These are phyloP conservation scores for Hypsizygus marmoreus DNA, from an alignment of 768 basidiomycete species.

Conservation along the genomic window DNA sequence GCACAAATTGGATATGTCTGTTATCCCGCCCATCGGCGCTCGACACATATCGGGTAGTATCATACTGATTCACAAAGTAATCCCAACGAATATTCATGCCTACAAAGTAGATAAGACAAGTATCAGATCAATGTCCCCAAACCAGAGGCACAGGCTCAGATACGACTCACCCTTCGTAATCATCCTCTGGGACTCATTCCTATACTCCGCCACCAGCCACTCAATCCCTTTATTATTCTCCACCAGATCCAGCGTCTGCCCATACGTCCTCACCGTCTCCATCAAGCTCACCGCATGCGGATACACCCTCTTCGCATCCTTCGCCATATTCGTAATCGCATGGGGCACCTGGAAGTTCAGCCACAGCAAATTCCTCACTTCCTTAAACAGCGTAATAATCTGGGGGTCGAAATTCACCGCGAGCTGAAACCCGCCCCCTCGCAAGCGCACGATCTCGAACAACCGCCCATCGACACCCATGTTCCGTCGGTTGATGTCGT, in stretches of 20 bases:
- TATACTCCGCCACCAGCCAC: slow-evolving; percentile 92
- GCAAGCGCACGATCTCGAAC: slow-evolving; percentile 84
- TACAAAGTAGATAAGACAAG: slow-evolving; percentile 27
- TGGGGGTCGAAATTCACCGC: slow-evolving; percentile 98
- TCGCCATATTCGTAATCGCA: slow-evolving; percentile 93
- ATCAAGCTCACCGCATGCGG: slow-evolving; percentile 97
- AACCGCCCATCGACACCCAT: slow-evolving; percentile 90
- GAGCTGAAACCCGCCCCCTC: slow-evolving; percentile 79
- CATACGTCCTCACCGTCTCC: slow-evolving; percentile 99
- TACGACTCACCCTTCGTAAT: slow-evolving; percentile 74
- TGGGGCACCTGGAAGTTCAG: slow-evolving; percentile 95
- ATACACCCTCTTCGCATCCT: slow-evolving; percentile 97
- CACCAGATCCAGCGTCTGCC: slow-evolving; percentile 91
- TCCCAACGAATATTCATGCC: slow-evolving; percentile 98
- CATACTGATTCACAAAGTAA: slow-evolving; percentile 93
- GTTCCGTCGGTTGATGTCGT: slow-evolving; percentile 91
- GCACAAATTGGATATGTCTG: slow-evolving; percentile 89
- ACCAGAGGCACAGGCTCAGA: too few species aligned
- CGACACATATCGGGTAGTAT: slow-evolving; percentile 73
- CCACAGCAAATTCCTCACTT: slow-evolving; percentile 95
- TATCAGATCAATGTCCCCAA: slow-evolving; percentile 3
- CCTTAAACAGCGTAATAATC: slow-evolving; percentile 98
- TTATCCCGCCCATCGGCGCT: slow-evolving; percentile 79
- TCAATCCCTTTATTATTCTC: slow-evolving; percentile 90
- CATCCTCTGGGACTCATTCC: slow-evolving; percentile 93